These are phyloP conservation scores for Hypoxylon rubiginosum DNA, from an alignment of 2,329 filamentous ascomycete genomes.

Conservation along the genomic window DNA sequence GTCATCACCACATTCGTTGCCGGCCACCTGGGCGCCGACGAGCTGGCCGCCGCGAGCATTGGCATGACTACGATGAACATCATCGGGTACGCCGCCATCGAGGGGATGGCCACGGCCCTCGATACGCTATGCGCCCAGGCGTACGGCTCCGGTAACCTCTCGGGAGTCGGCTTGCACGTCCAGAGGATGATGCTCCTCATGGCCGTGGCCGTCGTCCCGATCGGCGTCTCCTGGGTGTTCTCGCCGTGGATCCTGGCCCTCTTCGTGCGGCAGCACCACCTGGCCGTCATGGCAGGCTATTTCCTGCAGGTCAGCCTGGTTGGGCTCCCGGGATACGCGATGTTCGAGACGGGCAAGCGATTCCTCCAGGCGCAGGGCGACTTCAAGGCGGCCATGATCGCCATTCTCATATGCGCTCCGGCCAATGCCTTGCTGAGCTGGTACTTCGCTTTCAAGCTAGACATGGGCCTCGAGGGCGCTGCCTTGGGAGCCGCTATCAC, in stretches of 20 bases:
- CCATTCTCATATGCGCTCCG: conserved; percentile 62
- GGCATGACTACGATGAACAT: conserved; percentile 68
- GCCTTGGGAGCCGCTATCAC: conserved; percentile 64
- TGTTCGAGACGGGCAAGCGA: conserved; percentile 67
- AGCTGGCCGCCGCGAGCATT: conserved; percentile 65
- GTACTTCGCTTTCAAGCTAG: conserved; percentile 59
- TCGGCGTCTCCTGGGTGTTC: conserved; percentile 63
- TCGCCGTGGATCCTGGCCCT: conserved; percentile 61
- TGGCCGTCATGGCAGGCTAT: conserved; percentile 63
- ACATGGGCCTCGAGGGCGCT: conserved; percentile 64
- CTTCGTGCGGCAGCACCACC: conserved; percentile 61
- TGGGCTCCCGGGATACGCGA: conserved; percentile 66
- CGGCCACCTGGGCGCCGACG: conserved; percentile 65
- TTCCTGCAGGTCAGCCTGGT: conserved; percentile 64
- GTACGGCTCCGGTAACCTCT: conserved; percentile 62
- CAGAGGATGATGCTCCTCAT: conserved; percentile 67
- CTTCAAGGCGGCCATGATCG: conserved; percentile 63
- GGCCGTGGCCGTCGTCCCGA: conserved; percentile 61
- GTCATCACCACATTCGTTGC: conserved; percentile 66
- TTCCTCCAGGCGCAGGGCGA: conserved; percentile 69
- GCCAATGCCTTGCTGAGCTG: conserved; percentile 64
- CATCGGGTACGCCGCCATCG: conserved; percentile 63
- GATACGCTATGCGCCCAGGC: conserved; percentile 66
- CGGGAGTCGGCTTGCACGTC: conserved; percentile 64
- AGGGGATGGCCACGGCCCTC: conserved; percentile 65